A percentile compares a stretch with the other conserved stretches of the same genome.
phyloP scores from a whole-genome alignment of 192 early-diverging fungal genomes.

The Chytriomyces sp. region DNA sequence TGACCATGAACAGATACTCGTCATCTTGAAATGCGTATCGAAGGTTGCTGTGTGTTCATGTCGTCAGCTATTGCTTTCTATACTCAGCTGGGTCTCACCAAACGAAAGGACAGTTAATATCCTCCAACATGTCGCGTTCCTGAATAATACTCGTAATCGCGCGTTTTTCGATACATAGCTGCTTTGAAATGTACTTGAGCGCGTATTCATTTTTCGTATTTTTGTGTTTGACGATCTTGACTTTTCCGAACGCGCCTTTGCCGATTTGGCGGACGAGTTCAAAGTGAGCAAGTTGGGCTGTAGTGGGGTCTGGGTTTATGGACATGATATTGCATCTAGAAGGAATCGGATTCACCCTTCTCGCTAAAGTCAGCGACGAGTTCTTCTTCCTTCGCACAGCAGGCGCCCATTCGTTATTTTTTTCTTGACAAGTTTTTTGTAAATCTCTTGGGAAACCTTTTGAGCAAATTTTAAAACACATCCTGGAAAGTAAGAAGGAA shows the following conservation, averaged over 20 bases:
- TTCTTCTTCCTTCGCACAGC: slow-evolving; percentile 15
- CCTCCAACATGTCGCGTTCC: slow-evolving; percentile 76
- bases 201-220: slow-evolving; percentile 78
- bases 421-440: too few relatives aligned
- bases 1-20: slow-evolving; percentile 89
- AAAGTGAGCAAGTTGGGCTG: slow-evolving; percentile 90
- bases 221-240: slow-evolving; percentile 91
- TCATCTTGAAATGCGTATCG: slow-evolving; percentile 97
- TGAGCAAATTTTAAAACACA: too few relatives aligned
- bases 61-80: neutral
- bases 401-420: slow-evolving; percentile 1
- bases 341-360: neutral
- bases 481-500: too few relatives aligned
- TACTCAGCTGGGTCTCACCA: slow-evolving; percentile 4
- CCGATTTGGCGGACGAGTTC: slow-evolving; percentile 88
- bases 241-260: slow-evolving; percentile 94
- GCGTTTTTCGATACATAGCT: slow-evolving; percentile 81
- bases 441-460: too few relatives aligned
- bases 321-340: neutral
- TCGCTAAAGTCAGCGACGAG: slow-evolving; percentile 20
- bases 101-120: slow-evolving; percentile 21
- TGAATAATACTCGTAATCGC: slow-evolving; percentile 89
- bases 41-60: slow-evolving; percentile 63
- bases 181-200: slow-evolving; percentile 96
- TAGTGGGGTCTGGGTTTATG: neutral